Percentiles rank a stretch among this genome's conserved stretches.
Evolutionary conservation across 805 yeast species (phyloP).

Genomic region (Candida pini): DNA sequence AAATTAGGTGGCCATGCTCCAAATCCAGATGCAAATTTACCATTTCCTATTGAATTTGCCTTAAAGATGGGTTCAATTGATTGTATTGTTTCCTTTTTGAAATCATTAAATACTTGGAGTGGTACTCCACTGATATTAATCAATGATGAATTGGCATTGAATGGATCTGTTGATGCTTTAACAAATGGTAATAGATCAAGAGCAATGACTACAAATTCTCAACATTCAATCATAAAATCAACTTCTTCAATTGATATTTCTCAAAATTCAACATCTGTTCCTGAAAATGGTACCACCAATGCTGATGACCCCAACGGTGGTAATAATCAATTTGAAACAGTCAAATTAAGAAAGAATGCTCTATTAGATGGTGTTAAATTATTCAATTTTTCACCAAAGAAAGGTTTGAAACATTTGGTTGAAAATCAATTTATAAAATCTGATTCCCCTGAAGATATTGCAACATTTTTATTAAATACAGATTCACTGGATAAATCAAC

Average conservation of each 20-base stretch:
- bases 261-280: slow-evolving; percentile 17
- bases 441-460: slow-evolving; percentile 63
- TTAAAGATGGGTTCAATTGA: slow-evolving; percentile 76
- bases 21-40: slow-evolving; percentile 45
- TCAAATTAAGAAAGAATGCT: slow-evolving; percentile 78
- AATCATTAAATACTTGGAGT: slow-evolving; percentile 83
- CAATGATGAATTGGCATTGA: too few species aligned
- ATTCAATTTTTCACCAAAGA: slow-evolving; percentile 82
- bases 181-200: slow-evolving; percentile 1
- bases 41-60: slow-evolving; percentile 75
- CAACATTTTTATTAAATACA: slow-evolving; percentile 59
- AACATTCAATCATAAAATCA: slow-evolving; percentile 21
- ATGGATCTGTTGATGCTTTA: slow-evolving; percentile 1
- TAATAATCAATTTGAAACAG: slow-evolving; percentile 77
- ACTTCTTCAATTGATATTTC: slow-evolving; percentile 22
- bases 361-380: slow-evolving; percentile 69
- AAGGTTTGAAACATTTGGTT: slow-evolving; percentile 62
- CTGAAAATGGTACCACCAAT: slow-evolving; percentile 8
- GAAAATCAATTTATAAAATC: slow-evolving; percentile 58
- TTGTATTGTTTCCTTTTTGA: slow-evolving; percentile 73
- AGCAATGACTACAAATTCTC: slow-evolving; percentile 12
- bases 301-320: slow-evolving; percentile 47
- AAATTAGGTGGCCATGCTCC: slow-evolving; percentile 51
- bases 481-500: slow-evolving; percentile 76
- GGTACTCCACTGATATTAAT: slow-evolving; percentile 40